Evolutionary conservation across 1,139 yeast genomes (phyloP), one percentile per base, ranked within the genome.

Genomic region (Tardiomyces depauwii): DNA sequence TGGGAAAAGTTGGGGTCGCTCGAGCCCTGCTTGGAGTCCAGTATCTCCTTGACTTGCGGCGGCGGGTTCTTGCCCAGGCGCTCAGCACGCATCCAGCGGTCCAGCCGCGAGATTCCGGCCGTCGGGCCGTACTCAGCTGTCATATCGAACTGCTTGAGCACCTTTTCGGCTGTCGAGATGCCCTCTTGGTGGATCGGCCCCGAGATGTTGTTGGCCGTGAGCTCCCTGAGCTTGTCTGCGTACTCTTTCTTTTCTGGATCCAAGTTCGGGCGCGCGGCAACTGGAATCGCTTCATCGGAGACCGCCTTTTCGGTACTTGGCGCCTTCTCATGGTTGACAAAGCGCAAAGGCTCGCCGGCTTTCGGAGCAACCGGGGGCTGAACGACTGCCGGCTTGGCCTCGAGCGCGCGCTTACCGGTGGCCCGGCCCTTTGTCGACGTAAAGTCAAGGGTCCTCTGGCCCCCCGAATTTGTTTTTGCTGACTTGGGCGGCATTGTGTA

Each of bases 81-180:
- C 59, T 84, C 88, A 1, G 97, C 96, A 58, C 97, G 73, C 57
- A 86, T 82, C 96, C 96, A 89, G 11, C 98, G 55, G 21, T 62
- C 61, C 19, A 68, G 49, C 23, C 73, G 53, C 5, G 65, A 53
- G 39, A 67, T 44, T 2, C 73, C 73, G 2, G 57, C 59, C 13
- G 60, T 55, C 1, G 73, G 73, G 1, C 73, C 73, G 46, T 58
- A 68, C 19, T 54, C 54, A 3, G 59, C 45, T 2, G 57, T 53
- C 47, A 66, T 46, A 44, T 68, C 73, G 49, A 68, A 68, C 16
- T 56, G 56, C 39, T 57, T 57, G 30, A 68, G 56, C 33, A 68
- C 46, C 43, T 57, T 55, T 25, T 65, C 67, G 9, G 59, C 62
- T 1, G 54, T 45, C 30, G 55, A 44, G 19, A 57, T 45, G 5